These are phyloP conservation scores for Fusarium liriodendri DNA, from an alignment of 2,329 filamentous ascomycete genomes.

Conservation along the genomic window DNA sequence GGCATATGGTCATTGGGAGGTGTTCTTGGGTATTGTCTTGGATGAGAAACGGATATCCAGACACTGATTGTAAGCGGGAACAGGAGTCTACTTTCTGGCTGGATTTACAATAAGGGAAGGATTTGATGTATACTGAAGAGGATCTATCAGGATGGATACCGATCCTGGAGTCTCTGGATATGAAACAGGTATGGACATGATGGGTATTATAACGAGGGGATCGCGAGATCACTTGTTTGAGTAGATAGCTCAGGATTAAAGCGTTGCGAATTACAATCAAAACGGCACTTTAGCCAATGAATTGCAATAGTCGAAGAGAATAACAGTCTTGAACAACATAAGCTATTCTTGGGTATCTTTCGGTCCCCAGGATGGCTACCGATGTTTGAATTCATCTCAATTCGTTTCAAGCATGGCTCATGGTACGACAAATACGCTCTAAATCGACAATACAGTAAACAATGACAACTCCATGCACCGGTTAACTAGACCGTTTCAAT, in stretches of 20 bases:
- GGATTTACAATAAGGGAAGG: not conserved
- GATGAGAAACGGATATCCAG: not conserved
- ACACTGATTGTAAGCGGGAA: not conserved
- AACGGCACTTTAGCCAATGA: not conserved
- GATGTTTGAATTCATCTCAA: constrained; percentile 10
- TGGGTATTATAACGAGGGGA: not conserved
- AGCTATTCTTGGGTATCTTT: constrained; percentile 34
- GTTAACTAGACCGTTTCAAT: constrained; percentile 73
- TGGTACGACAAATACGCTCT: constrained; percentile 27
- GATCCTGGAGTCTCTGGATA: not conserved
- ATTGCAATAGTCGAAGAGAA: not conserved
- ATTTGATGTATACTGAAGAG: not conserved
- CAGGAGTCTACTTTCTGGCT: not conserved
- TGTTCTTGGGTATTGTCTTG: not conserved
- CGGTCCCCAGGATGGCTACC: constrained; percentile 17
- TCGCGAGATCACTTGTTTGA: not conserved
- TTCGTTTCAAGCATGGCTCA: constrained; percentile 10
- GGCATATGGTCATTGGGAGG: not conserved
- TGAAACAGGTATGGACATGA: not conserved
- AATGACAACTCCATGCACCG: constrained; percentile 26
- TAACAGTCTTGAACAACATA: not conserved
- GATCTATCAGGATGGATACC: not conserved
- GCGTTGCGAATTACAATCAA: not conserved
- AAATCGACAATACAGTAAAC: constrained; percentile 14
- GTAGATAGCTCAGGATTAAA: not conserved